phyloP scores from a whole-genome alignment of 139 green algal species.

The Microglena sp. region DNA sequence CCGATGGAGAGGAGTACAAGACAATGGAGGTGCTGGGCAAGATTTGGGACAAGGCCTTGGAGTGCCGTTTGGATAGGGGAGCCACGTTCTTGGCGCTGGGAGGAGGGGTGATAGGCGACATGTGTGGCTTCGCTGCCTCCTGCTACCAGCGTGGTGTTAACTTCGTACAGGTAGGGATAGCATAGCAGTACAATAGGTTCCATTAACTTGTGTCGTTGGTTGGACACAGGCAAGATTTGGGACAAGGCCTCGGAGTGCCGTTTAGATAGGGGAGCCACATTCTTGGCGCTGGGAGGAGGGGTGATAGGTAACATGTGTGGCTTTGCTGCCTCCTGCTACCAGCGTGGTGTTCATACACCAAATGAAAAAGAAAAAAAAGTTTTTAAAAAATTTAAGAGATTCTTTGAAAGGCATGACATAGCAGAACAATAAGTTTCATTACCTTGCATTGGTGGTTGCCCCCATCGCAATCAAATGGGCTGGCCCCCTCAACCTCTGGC shows the following conservation, averaged over 20 bases:
- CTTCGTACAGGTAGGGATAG: slow-evolving; percentile 80
- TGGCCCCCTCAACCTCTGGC: too few species aligned
- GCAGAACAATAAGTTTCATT: too few species aligned
- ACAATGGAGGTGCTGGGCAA: slow-evolving; percentile 67
- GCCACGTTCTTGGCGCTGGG: slow-evolving; percentile 93
- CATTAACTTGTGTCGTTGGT: background rate
- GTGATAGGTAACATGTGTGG: slow-evolving; percentile 98
- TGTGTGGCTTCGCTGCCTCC: slow-evolving; percentile 93
- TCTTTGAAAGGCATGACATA: too few species aligned
- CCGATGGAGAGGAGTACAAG: slow-evolving; percentile 95
- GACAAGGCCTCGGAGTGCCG: slow-evolving; percentile 65
- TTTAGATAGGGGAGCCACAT: slow-evolving; percentile 83
- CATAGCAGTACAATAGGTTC: too few species aligned
- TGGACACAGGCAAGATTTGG: slow-evolving; percentile 57
- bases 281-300: slow-evolving; percentile 91
- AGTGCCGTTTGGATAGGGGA: slow-evolving; percentile 71
- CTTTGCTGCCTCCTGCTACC: slow-evolving; percentile 92
- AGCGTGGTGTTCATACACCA: slow-evolving; percentile 92
- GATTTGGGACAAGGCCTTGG: slow-evolving; percentile 74
- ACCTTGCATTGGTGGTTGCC: too few species aligned
- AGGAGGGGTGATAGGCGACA: slow-evolving; percentile 95
- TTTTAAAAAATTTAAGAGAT: too few species aligned
- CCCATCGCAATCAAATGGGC: too few species aligned
- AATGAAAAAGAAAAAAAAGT: too few species aligned
- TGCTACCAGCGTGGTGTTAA: slow-evolving; percentile 93